A percentile compares a stretch with the other conserved stretches of the same genome.
phyloP scores from a whole-genome alignment of 2,329 filamentous ascomycete species.

The Clonostachys solani region DNA sequence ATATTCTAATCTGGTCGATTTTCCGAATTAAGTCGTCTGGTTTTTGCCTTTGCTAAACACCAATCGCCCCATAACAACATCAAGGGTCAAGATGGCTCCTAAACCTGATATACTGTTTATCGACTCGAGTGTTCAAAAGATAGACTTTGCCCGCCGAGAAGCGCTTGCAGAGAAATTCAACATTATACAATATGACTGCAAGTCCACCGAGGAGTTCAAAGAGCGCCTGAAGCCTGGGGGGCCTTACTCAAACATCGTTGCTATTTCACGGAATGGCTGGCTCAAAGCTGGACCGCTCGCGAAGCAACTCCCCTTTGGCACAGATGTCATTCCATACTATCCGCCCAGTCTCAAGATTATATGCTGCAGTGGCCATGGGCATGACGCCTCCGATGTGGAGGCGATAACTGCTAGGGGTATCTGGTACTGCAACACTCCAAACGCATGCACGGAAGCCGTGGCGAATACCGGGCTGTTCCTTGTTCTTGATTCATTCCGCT shows the following conservation, averaged over 20 bases:
- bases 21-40: too few species aligned
- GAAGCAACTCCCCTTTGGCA: slow-evolving; percentile 6
- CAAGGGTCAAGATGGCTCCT: background rate
- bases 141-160: slow-evolving; percentile 3
- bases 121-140: slow-evolving; percentile 6
- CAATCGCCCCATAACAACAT: background rate
- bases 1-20: too few species aligned
- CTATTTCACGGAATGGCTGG: slow-evolving; percentile 8
- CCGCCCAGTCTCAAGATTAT: slow-evolving; percentile 8
- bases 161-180: slow-evolving; percentile 6
- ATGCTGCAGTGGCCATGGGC: slow-evolving; percentile 9
- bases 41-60: too few species aligned
- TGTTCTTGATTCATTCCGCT: slow-evolving; percentile 28
- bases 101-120: slow-evolving; percentile 7
- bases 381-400: slow-evolving; percentile 22
- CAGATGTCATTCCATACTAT: slow-evolving; percentile 7
- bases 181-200: slow-evolving; percentile 7
- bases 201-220: slow-evolving; percentile 7
- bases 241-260: slow-evolving; percentile 7
- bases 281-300: slow-evolving; percentile 9
- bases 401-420: slow-evolving; percentile 36
- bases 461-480: slow-evolving; percentile 37
- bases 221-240: slow-evolving; percentile 7
- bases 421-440: slow-evolving; percentile 47
- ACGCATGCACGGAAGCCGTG: slow-evolving; percentile 46